A percentile compares a stretch with the other conserved stretches of the same genome.
These are phyloP conservation scores for Marchantia paleacea DNA, from an alignment of 225 moss, liverwort and hornwort genomes.

Conservation along the genomic window DNA sequence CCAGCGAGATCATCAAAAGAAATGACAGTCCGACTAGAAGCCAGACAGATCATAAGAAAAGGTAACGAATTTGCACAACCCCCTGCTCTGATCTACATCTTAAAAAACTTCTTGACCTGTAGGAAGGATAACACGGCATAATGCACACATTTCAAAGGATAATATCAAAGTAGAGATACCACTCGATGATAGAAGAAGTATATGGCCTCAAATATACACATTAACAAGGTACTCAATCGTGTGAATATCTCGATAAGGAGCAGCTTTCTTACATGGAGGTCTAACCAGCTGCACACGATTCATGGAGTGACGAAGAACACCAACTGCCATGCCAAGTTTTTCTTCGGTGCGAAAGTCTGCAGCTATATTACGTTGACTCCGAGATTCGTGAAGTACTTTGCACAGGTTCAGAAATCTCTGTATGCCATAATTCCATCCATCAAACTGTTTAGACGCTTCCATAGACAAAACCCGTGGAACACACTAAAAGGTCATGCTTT, in stretches of 20 bases:
- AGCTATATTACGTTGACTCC: constrained; percentile 98
- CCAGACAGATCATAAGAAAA: too few species aligned
- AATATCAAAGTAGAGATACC: neutral
- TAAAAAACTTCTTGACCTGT: neutral
- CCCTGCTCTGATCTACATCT: neutral
- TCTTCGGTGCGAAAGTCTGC: constrained; percentile 74
- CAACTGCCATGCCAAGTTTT: constrained; percentile 82
- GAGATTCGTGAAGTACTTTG: constrained; percentile 87
- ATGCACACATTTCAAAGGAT: neutral
- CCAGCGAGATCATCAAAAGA: neutral
- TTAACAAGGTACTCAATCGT: neutral
- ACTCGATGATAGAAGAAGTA: neutral
- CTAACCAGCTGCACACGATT: constrained; percentile 75
- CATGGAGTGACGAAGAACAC: constrained; percentile 82
- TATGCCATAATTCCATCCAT: constrained; percentile 1
- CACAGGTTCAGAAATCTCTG: constrained; percentile 84
- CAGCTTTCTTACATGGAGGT: constrained; percentile 56
- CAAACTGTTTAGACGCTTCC: neutral
- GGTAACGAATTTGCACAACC: neutral
- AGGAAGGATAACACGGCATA: neutral
- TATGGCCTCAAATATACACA: neutral
- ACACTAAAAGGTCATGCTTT: too few species aligned
- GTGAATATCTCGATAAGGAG: neutral
- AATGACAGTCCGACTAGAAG: neutral
- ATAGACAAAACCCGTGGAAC: too few species aligned